Base-by-base conservation (phyloP, 441 rosid species). In the Sinapis alba region DNA sequence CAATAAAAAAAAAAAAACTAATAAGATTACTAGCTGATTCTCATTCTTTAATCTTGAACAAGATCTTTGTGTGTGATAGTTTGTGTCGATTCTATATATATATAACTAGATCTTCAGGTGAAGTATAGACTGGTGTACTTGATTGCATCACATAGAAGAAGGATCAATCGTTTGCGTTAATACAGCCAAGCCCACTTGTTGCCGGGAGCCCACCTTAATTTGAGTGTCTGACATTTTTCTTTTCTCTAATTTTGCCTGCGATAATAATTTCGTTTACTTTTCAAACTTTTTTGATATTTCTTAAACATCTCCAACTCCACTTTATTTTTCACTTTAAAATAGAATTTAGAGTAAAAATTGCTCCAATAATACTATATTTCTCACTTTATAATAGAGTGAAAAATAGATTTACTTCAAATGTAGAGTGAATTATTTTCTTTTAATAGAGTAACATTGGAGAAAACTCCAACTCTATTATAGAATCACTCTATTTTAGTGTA, bases 31-130 rank as follows among this genome's bases (percentile, higher is more conserved):
- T 45, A 71, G 5, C 32, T 71, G 15, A 1, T 59, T 54, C 16
- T 56, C 1, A 45, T 65, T 77, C 36, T 71, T 50, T 56, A 65
- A 65, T 71, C 62, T 56, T 11, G 15, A 47, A 28, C 41, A 76
- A 56, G 51, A 64, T 58, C 54, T 30, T 74, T 11, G 15, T 34
- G 41, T 34, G 41, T 34, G n/a, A n/a, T n/a, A 7, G 12, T 34
- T 34, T 34, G 41, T 34, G 41, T 34, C 12, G 36, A 7, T 30
- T 30, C 7, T 30, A 28, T 28, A 28, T 28, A 28, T 28, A 28
- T 28, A 5, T 28, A 28, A 28, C 34, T 28, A 28, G 7, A 28
- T 28, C 34, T 28, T 28, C 34, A 28, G 7, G 34, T 28, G 34
- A 28, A 28, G 7, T 7, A 5, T 28, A 28, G 34, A 6, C 34